Base-by-base conservation (phyloP, 352 stramenopile species). In the Thalassiosira pacifica region DNA sequence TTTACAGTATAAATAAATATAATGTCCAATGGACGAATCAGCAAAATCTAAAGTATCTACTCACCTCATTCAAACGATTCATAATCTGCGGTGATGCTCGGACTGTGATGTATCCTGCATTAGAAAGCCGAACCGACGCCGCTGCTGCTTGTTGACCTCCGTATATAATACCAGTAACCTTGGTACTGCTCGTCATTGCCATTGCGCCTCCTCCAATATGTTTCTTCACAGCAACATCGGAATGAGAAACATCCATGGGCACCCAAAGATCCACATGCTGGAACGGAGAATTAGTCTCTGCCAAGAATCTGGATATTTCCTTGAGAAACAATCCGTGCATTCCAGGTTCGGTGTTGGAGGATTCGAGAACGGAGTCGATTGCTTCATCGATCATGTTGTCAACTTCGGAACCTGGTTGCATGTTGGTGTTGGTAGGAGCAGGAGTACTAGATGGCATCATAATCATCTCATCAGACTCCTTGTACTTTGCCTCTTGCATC, bases 211-310 rank as follows among this genome's bases (percentile, higher is more conserved):
- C n/a, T 29, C 65, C 65, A 66, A 82, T 64, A 48, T 66, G 61
- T 40, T 26, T 77, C 31, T 52, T 31, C 40, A 53, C 63, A 52
- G 48, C 26, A 13, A 79, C 19, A 66, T 87, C 85, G 16, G 82
- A 90, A 34, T 80, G 53, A 31, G 72, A 71, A 19, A 66, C 31
- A 65, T 86, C 70, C 64, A 73, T 81, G 4, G 90, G 88, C 0
- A 93, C 90, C 88, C 88, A 94, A 5, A 94, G 48, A 88, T 94
- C 90, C 29, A 69, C 70, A 82, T 92, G 84, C 22, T 92, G 78
- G 68, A 94, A 94, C 27, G 88, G 82, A 26, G 87, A 57, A 76
- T 92, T 82, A 9, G 73, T 65, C 2, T 53, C 66, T 22, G 83
- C 68, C 40, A 94, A 82, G 55, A 87, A 92, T 8, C 53, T 42